Evolutionary conservation across 768 basidiomycete species (phyloP).

Genomic region (Cystobasidium onofrii): DNA sequence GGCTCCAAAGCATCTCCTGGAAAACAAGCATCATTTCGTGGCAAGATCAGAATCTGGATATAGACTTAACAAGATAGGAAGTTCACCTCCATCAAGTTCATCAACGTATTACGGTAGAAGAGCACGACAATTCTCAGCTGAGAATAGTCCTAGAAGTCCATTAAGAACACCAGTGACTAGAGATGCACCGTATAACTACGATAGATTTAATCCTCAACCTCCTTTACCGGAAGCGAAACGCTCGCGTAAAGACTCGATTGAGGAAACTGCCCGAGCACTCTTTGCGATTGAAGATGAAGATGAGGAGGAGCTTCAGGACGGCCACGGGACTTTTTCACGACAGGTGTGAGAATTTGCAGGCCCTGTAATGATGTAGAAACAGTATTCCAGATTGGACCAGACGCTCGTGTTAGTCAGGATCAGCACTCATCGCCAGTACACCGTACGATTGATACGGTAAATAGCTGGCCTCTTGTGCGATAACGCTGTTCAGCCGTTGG

Average conservation of each 20-base stretch:
- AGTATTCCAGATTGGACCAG: no score
- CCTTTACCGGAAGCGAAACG: neutral
- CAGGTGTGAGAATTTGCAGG: no score
- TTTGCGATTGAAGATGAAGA: neutral
- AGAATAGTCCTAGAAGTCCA: neutral
- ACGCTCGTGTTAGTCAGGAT: no score
- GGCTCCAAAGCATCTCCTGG: neutral
- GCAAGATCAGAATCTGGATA: neutral
- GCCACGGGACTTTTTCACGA: neutral
- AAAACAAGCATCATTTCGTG: neutral
- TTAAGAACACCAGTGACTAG: neutral
- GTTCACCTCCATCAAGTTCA: neutral
- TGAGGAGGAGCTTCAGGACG: neutral
- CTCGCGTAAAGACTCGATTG: neutral
- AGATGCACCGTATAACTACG: neutral
- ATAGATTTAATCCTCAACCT: neutral
- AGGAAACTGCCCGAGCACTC: neutral
- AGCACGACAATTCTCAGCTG: neutral
- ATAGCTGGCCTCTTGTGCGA: no score
- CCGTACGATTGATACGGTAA: no score
- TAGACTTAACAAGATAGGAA: neutral
- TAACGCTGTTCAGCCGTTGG: no score
- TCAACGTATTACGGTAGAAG: neutral
- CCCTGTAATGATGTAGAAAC: no score
- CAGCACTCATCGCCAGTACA: no score